Evolutionary conservation across 106 monocot genomes (phyloP).

Genomic region (Amphibolis antarctica): DNA sequence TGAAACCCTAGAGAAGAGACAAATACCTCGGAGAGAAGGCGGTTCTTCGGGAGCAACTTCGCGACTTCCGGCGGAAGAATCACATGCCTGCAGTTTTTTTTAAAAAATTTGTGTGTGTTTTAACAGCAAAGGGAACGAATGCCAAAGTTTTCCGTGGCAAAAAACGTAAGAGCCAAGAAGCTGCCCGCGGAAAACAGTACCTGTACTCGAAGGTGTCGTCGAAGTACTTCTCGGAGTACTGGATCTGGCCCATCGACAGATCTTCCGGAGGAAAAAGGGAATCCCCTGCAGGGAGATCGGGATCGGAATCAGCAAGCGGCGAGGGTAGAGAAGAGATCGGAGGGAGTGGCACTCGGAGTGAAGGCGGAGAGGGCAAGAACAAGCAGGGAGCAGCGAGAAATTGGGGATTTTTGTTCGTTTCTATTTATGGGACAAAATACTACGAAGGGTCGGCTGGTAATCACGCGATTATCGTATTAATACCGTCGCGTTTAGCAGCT

Average conservation of each 20-base stretch:
- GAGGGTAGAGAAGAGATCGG: too few relatives aligned
- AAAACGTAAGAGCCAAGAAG: too few relatives aligned
- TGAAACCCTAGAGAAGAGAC: background rate
- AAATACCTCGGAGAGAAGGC: constrained; percentile 83
- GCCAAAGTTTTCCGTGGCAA: background rate
- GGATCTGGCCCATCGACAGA: constrained; percentile 75
- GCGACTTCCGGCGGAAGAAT: constrained; percentile 89
- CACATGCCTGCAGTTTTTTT: constrained; percentile 43
- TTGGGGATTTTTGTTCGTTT: too few relatives aligned
- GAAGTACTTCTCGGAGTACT: constrained; percentile 97
- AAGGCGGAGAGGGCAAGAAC: too few relatives aligned
- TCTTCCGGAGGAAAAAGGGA: background rate
- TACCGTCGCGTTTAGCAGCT: too few relatives aligned
- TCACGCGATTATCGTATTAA: too few relatives aligned
- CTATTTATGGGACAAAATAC: too few relatives aligned
- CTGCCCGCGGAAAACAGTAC: constrained; percentile 5
- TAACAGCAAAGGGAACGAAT: background rate
- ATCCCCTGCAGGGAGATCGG: too few relatives aligned
- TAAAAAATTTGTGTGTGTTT: background rate
- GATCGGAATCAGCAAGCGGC: too few relatives aligned
- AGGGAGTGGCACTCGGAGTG: too few relatives aligned
- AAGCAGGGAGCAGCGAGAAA: too few relatives aligned
- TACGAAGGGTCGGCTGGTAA: too few relatives aligned
- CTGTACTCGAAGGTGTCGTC: constrained; percentile 89
- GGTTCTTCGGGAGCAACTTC: constrained; percentile 84